phyloP scores from a whole-genome alignment of 768 basidiomycete genomes.

The Pseudohyphozyma bogoriensis region DNA sequence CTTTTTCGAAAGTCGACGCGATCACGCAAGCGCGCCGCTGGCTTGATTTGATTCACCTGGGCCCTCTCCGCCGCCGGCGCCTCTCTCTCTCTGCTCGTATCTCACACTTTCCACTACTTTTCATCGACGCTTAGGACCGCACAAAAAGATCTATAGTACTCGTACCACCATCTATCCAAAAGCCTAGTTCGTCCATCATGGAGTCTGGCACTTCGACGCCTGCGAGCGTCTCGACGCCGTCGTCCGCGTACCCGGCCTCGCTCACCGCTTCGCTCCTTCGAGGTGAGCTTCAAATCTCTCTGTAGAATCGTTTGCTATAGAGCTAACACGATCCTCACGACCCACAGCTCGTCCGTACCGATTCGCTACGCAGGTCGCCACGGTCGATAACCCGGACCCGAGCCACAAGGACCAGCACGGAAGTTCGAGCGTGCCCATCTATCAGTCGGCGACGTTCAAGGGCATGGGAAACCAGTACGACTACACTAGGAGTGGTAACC shows the following conservation, averaged over 20 bases:
- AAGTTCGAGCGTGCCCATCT: constrained; percentile 88
- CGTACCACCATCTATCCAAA: no score
- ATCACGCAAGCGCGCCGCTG: no score
- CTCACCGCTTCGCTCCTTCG: constrained; percentile 22
- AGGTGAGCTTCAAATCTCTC: neutral
- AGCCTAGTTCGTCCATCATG: neutral
- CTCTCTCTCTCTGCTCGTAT: no score
- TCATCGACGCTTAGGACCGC: no score
- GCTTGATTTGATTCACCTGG: no score
- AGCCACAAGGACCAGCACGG: constrained; percentile 88
- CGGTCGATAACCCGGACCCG: constrained; percentile 71
- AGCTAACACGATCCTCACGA: neutral
- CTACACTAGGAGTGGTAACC: constrained; percentile 91
- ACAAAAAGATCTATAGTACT: no score
- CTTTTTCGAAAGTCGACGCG: no score
- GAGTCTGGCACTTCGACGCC: constrained; percentile 6
- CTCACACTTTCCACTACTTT: no score
- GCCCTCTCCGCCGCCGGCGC: no score
- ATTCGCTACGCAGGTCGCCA: constrained; percentile 44
- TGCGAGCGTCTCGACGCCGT: neutral
- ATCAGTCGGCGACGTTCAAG: constrained; percentile 97
- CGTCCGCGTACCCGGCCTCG: neutral
- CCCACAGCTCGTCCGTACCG: constrained; percentile 16
- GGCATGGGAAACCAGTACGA: constrained; percentile 76
- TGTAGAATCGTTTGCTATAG: neutral